Evolutionary conservation across 805 yeast genomes (phyloP).

Genomic region (Zygosaccharomyces kombuchaensis): DNA sequence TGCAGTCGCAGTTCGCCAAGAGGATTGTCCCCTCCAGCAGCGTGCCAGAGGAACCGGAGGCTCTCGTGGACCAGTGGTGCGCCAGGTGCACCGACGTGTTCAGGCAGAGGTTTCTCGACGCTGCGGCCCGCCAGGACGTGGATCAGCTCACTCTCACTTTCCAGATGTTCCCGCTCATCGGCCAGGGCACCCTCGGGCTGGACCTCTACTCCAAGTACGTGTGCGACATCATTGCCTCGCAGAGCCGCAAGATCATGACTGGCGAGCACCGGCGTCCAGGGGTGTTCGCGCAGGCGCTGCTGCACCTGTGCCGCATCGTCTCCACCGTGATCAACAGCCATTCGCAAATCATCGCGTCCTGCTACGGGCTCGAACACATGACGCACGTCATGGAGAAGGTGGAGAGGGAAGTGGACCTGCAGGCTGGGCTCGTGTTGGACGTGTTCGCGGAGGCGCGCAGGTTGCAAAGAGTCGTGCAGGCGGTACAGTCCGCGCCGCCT

Average conservation of each 20-base stretch:
- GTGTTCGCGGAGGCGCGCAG: constrained; percentile 74
- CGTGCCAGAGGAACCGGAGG: constrained; percentile 72
- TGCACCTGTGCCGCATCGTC: constrained; percentile 75
- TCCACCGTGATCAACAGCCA: constrained; percentile 85
- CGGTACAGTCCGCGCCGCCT: constrained; percentile 26
- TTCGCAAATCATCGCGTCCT: constrained; percentile 66
- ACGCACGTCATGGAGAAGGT: constrained; percentile 63
- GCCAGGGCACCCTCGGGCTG: constrained; percentile 65
- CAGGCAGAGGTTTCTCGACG: constrained; percentile 58
- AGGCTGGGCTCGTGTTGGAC: constrained; percentile 82
- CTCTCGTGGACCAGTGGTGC: constrained; percentile 54
- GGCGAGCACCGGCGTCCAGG: constrained; percentile 40
- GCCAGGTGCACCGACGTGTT: constrained; percentile 55
- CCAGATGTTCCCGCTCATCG: constrained; percentile 82
- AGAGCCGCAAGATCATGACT: constrained; percentile 63
- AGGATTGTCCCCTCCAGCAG: constrained; percentile 83
- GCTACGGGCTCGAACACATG: constrained; percentile 65
- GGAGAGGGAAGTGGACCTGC: constrained; percentile 88
- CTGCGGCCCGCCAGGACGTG: constrained; percentile 63
- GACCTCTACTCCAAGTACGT: constrained; percentile 81
- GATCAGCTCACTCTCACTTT: constrained; percentile 71
- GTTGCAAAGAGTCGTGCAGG: constrained; percentile 51
- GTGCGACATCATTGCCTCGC: constrained; percentile 76
- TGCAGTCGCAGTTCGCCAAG: constrained; percentile 67
- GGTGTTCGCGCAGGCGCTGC: constrained; percentile 50